Base-by-base conservation (phyloP, 176 grass and related monocot genomes). In the Oropetium thomaeum region DNA sequence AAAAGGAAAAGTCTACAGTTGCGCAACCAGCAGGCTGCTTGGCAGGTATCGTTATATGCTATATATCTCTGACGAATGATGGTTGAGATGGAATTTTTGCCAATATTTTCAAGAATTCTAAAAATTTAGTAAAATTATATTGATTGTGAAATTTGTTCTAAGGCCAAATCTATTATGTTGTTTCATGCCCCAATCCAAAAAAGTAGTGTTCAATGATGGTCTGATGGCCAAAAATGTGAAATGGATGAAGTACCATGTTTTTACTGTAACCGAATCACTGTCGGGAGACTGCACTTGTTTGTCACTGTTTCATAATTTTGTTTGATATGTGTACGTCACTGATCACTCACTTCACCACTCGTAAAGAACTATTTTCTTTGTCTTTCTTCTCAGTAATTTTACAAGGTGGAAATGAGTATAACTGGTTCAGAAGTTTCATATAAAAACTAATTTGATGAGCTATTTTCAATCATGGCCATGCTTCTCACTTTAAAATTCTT, bases 1-100 rank as follows among this genome's bases (percentile, higher is more conserved):
- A 86, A 80, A 71, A 89, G 85, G 52, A 92, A 90, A 87, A 95
- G 87, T 60, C 77, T 99, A 54, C 89, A 92, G 31, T 63, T 99
- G 71, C 87, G 84, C 82, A 88, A 90, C 57, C 88, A 92, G 69
- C 96, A 99, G 67, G 81, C 59, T 68, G 48, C 82, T 88, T 92
- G 91, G 96, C 86, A 95, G 89, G 96, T 99, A 82, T 81, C 54
- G 35, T 37, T 88, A 45, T 86, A 41, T 51, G 62, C 41, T 60
- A 26, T 40, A 73, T 17, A 29, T 49, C 60, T 67, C 62, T 58
- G 48, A 62, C 8, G 10, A 57, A 9, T 57, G 20, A 28, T 57
- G 34, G 35, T 69, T 20, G 22, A 27, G 47, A 58, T 42, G 26
- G 38, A 66, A 32, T 19, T 20, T 82, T 13, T 8, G 22, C 8